Percentiles rank a stretch among this genome's conserved stretches.
These are phyloP conservation scores for Pelargonium citronellum DNA, from an alignment of 441 rosid genomes.

Conservation along the genomic window DNA sequence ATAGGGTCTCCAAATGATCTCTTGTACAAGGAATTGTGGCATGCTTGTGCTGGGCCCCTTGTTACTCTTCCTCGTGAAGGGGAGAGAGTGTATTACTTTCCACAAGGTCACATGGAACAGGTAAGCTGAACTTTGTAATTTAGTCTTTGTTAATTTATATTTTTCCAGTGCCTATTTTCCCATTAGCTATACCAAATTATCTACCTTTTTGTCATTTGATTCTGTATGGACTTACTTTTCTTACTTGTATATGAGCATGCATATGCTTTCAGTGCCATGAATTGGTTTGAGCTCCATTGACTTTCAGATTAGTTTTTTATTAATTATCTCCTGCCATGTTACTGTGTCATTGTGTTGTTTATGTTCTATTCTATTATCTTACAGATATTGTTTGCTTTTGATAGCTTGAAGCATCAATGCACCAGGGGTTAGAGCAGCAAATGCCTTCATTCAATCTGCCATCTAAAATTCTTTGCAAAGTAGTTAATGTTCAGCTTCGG, in stretches of 20 bases:
- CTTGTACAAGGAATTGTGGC: conserved; percentile 31
- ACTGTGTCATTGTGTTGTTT: background rate
- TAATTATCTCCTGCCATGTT: background rate
- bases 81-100: conserved; percentile 89
- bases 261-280: background rate
- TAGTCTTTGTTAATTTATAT: background rate
- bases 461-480: conserved; percentile 75
- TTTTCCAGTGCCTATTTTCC: background rate
- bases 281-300: background rate
- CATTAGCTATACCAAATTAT: background rate
- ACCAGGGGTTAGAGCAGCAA: conserved; percentile 77
- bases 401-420: conserved; percentile 91
- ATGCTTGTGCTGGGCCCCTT: conserved; percentile 98
- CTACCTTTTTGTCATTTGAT: background rate
- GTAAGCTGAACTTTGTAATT: conserved; percentile 22
- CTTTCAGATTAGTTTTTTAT: background rate
- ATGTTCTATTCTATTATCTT: background rate
- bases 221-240: background rate
- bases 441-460: conserved; percentile 84
- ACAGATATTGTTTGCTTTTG: background rate
- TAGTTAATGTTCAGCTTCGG: conserved; percentile 69
- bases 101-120: conserved; percentile 98
- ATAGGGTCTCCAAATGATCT: no score
- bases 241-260: background rate
- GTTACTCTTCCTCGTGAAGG: conserved; percentile 86